Evolutionary conservation across 352 stramenopile species (phyloP).

Genomic region (Lagenidium giganteum): DNA sequence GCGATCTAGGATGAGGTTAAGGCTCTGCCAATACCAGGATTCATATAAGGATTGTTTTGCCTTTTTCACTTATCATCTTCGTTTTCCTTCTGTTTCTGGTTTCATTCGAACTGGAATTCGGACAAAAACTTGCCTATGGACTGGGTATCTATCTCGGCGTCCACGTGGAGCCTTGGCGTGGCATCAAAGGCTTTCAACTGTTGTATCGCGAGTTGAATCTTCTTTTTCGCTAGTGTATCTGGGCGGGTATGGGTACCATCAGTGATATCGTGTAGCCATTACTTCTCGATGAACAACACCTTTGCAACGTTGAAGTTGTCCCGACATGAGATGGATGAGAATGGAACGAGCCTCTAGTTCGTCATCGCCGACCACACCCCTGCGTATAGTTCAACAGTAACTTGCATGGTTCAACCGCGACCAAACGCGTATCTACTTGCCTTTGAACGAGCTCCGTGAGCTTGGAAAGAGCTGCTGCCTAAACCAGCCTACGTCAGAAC

Average conservation of each 20-base stretch:
- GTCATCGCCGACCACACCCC: background rate
- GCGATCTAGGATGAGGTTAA: conserved; percentile 9
- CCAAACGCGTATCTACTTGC: background rate
- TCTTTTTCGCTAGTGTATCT: conserved; percentile 10
- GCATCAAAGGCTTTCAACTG: conserved; percentile 1
- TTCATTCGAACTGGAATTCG: no score
- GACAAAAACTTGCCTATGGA: no score
- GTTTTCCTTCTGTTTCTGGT: background rate
- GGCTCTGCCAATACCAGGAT: conserved; percentile 7
- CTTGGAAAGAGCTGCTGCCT: conserved; percentile 2
- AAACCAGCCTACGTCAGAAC: no score
- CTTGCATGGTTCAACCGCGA: no score
- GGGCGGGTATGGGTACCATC: background rate
- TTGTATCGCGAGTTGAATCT: conserved; percentile 2
- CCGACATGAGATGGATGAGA: conserved; percentile 6
- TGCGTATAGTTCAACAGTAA: conserved; percentile 1
- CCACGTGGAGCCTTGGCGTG: no score
- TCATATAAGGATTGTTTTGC: conserved; percentile 6
- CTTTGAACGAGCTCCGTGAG: conserved; percentile 11
- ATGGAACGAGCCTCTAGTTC: background rate
- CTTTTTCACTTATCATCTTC: conserved; percentile 2
- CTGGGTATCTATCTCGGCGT: no score
- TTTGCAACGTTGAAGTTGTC: conserved; percentile 19
- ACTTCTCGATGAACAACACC: no score
- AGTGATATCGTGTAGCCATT: conserved; percentile 17